Percentiles rank a stretch among this genome's conserved stretches.
Evolutionary conservation across 306 rosid species (phyloP).

Genomic region (Rubus parviflorus): DNA sequence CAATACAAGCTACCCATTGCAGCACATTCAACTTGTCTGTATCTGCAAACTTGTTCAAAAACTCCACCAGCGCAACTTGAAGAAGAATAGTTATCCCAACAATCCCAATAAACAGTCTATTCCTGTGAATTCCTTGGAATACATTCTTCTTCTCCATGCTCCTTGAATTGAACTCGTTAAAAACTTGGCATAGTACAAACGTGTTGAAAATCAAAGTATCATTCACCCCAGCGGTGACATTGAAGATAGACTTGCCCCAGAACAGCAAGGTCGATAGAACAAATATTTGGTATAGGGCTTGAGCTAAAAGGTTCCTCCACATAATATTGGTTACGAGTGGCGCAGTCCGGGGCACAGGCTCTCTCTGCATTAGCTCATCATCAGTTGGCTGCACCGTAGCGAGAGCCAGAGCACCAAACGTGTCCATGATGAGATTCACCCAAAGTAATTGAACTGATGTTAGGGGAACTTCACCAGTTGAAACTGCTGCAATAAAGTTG

Average conservation of each 20-base stretch:
- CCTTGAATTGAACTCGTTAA: conserved; percentile 84
- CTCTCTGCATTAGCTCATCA: conserved; percentile 69
- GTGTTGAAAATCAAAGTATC: conserved; percentile 74
- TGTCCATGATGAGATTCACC: conserved; percentile 94
- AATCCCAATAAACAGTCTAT: conserved; percentile 68
- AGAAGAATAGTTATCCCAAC: conserved; percentile 69
- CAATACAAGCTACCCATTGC: conserved; percentile 64
- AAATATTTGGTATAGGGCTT: conserved; percentile 68
- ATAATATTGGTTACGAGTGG: conserved; percentile 76
- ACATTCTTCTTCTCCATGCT: conserved; percentile 78
- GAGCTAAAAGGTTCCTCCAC: conserved; percentile 90
- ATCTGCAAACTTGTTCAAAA: conserved; percentile 77
- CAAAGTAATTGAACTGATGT: conserved; percentile 82
- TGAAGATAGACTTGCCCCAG: conserved; percentile 57
- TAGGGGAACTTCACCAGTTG: conserved; percentile 80
- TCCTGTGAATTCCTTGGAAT: conserved; percentile 60
- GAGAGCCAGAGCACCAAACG: conserved; percentile 83
- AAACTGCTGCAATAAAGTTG: conserved; percentile 86
- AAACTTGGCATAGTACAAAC: conserved; percentile 85
- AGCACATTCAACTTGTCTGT: conserved; percentile 57
- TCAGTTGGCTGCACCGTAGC: conserved; percentile 84
- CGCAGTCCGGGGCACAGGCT: conserved; percentile 72
- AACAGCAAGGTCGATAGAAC: conserved; percentile 63
- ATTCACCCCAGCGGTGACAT: conserved; percentile 52
- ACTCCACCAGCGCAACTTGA: conserved; percentile 81